Conservation (phyloP, 345 rosid species). For the Eucalyptus cloeziana region DNA sequence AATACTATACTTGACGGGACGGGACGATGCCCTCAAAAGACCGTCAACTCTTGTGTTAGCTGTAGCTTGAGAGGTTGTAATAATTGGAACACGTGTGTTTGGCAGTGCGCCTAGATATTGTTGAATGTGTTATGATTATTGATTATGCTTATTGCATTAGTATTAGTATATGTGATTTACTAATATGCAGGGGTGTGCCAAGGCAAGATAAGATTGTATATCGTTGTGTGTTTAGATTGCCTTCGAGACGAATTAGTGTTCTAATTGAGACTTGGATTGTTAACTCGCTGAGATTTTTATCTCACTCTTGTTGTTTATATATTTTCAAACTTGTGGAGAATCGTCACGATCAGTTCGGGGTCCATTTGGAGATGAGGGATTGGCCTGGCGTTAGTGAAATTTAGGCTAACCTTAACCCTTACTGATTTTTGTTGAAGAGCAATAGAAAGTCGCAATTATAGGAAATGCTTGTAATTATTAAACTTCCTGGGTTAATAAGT, state of each 20-base stretch:
- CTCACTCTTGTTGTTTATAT: accelerated
- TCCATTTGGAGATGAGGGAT: too few species aligned
- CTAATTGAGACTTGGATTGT: accelerated
- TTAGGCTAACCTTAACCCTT: accelerated
- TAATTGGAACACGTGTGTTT: too few species aligned
- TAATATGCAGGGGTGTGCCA: accelerated
- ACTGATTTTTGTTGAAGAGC: too few species aligned
- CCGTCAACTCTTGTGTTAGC: too few species aligned
- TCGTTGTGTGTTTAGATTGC: accelerated
- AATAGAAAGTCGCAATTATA: too few species aligned
- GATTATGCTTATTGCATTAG: too few species aligned
- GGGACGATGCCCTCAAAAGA: too few species aligned
- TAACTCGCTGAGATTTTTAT: accelerated
- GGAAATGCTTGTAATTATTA: too few species aligned
- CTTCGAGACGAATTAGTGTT: accelerated
- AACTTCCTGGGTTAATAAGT: accelerated
- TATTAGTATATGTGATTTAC: too few species aligned
- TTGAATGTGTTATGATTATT: accelerated
- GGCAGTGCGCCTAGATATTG: accelerated
- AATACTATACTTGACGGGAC: accelerated
- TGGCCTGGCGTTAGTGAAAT: too few species aligned
- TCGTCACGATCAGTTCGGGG: accelerated
- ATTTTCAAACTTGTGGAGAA: accelerated
- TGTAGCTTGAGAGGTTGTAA: accelerated
- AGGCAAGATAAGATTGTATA: too few species aligned